Evolutionary conservation across 768 basidiomycete genomes (phyloP).

Genomic region (Rhodotorula kratochvilovae): DNA sequence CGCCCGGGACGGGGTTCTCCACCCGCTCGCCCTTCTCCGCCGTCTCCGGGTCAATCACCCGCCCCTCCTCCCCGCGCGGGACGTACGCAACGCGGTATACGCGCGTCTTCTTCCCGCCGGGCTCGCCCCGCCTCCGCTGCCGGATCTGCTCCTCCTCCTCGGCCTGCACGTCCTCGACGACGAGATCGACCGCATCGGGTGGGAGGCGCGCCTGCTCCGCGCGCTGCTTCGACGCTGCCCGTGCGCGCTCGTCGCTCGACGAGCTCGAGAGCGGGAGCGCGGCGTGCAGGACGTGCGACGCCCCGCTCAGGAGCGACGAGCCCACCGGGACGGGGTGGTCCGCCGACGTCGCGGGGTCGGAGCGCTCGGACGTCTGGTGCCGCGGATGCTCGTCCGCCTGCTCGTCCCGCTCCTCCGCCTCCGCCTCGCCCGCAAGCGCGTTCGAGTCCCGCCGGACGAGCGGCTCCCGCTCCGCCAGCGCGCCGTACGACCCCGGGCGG

Average conservation of each 20-base stretch:
- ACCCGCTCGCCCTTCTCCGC: neutral
- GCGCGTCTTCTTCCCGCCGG: slow-evolving; percentile 42
- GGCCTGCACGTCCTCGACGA: slow-evolving; percentile 65
- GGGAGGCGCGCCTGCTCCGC: slow-evolving; percentile 44
- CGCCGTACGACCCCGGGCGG: slow-evolving; percentile 32
- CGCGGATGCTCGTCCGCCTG: neutral
- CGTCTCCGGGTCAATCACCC: neutral
- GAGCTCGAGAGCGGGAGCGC: slow-evolving; percentile 32
- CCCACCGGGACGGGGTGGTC: slow-evolving; percentile 24
- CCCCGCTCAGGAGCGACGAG: neutral
- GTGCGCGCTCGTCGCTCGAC: neutral
- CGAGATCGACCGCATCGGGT: slow-evolving; percentile 75
- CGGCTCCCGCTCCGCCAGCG: slow-evolving; percentile 15
- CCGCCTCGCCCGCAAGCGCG: neutral
- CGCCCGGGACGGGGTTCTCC: neutral
- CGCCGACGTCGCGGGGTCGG: slow-evolving; percentile 8
- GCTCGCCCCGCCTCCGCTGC: slow-evolving; percentile 63
- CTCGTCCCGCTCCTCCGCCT: neutral
- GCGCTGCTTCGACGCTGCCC: slow-evolving; percentile 2
- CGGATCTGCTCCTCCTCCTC: slow-evolving; percentile 55
- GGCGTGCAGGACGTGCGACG: slow-evolving; percentile 37
- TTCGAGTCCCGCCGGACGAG: neutral
- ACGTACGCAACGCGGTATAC: slow-evolving; percentile 26
- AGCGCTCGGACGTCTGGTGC: neutral
- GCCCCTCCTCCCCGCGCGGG: neutral